Percentiles rank a stretch among this genome's conserved stretches.
These are phyloP conservation scores for Monosporozyma unispora DNA, from an alignment of 805 yeast species.

Conservation along the genomic window DNA sequence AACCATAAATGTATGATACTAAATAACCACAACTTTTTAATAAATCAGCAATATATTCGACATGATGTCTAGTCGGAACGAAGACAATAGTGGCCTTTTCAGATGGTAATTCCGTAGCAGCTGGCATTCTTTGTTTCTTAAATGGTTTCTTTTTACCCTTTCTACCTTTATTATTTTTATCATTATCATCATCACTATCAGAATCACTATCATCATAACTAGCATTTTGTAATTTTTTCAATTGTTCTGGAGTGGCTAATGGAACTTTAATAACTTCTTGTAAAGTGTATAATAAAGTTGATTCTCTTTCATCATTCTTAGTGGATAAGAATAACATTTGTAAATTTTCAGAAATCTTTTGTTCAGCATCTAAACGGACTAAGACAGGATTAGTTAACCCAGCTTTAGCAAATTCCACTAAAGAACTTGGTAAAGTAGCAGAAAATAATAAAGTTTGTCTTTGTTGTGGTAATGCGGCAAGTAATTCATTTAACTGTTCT, in stretches of 20 bases:
- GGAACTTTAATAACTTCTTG: constrained; percentile 85
- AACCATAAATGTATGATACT: constrained; percentile 84
- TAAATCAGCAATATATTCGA: constrained; percentile 72
- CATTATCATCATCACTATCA: constrained; percentile 38
- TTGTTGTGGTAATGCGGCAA: constrained; percentile 70
- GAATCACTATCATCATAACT: constrained; percentile 43
- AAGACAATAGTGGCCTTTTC: constrained; percentile 82
- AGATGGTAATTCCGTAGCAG: constrained; percentile 79
- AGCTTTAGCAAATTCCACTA: constrained; percentile 96
- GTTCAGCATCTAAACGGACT: constrained; percentile 86
- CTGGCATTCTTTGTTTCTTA: constrained; percentile 53
- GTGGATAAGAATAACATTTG: constrained; percentile 82
- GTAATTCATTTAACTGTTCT: constrained; percentile 82
- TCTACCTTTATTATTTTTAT: constrained; percentile 17
- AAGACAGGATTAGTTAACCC: constrained; percentile 88
- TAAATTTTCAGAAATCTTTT: constrained; percentile 80
- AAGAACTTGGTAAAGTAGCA: constrained; percentile 86
- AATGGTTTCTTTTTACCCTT: constrained; percentile 33
- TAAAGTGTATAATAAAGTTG: constrained; percentile 64
- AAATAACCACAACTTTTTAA: constrained; percentile 75
- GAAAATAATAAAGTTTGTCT: constrained; percentile 88
- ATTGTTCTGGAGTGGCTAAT: constrained; percentile 61
- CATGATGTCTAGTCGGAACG: constrained; percentile 97
- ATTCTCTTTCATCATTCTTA: constrained; percentile 82
- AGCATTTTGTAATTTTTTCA: constrained; percentile 41